These are phyloP conservation scores for Ophiocordyceps camponoti-rufipedis DNA, from an alignment of 2,329 filamentous ascomycete genomes.

Conservation along the genomic window DNA sequence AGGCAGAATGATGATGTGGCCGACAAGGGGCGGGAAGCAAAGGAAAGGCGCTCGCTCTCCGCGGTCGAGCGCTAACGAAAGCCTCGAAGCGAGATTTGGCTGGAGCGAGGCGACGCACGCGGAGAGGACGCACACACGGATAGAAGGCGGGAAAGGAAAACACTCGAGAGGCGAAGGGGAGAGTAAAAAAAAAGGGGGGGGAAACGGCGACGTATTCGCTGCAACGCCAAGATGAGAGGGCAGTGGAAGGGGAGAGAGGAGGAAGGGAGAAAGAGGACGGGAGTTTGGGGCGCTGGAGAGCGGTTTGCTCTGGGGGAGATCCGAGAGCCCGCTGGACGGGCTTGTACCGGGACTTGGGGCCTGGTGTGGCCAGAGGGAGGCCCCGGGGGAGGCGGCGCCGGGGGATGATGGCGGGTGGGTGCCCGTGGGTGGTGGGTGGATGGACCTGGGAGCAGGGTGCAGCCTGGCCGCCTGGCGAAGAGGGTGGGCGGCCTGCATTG, in stretches of 20 bases:
- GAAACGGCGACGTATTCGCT: too few species aligned
- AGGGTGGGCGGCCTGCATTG: background rate
- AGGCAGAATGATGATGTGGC: conserved; percentile 14
- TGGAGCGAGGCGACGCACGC: conserved; percentile 5
- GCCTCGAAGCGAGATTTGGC: conserved; percentile 16
- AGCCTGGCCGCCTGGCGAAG: background rate
- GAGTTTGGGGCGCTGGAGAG: conserved; percentile 2
- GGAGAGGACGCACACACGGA: conserved; percentile 8
- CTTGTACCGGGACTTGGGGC: background rate
- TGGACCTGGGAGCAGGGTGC: background rate
- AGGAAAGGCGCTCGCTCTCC: conserved; percentile 23
- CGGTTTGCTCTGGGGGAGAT: conserved; percentile 2
- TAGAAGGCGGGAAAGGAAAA: conserved; percentile 8
- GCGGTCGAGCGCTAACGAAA: conserved; percentile 29
- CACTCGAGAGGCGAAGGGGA: background rate
- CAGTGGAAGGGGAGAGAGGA: conserved; percentile 4
- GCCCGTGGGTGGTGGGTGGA: background rate
- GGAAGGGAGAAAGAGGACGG: background rate
- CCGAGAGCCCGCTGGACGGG: background rate
- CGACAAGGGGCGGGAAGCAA: background rate
- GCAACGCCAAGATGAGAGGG: conserved; percentile 5
- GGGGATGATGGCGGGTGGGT: background rate
- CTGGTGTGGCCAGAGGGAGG: background rate
- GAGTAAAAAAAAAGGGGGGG: too few species aligned
- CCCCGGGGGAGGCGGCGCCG: background rate